Base-by-base conservation (phyloP, 495 filamentous ascomycete genomes). In the Xanthoparmelia taractica region DNA sequence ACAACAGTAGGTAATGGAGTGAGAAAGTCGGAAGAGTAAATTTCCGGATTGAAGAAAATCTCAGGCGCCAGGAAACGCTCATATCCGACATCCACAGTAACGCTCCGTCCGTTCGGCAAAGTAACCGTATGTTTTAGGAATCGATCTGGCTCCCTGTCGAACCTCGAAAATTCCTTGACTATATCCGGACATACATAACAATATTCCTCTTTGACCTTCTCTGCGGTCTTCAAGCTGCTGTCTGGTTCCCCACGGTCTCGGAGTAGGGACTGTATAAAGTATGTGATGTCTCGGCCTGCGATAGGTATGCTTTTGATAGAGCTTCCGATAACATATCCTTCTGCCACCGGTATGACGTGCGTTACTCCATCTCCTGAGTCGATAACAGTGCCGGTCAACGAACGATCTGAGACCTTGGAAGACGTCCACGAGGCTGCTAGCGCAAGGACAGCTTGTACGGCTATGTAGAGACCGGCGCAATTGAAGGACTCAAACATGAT, bases 401-500 rank as follows among this genome's bases (percentile, higher is more conserved):
- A 97, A 63, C 92, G 86, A 69, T 98, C 94, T 23, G 91, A 90
- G 18, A 97, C 93, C 82, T 97, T 98, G 31, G 91, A 93, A 47
- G 91, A 96, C 29, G 95, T 97, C 94, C 95, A 98, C 20, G 93
- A 97, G 10, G 94, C 94, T 38, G 94, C 94, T 40, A 98, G 85
- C 18, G 94, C 94, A 58, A 98, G 86, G 27, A 98, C 94, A 18
- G 94, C 94, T 77, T 98, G 94, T 13, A 98, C 94, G 48, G 95
- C 94, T 69, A 98, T 98, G 77, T 98, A 98, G 45, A 98, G 87
- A 75, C 94, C 94, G 61, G 94, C 92, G 77, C 94, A 97, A 75
- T 98, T 98, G 80, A 97, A 98, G 23, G 93, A 96, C 72, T 98
- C 94, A 78, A 98, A 98, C 88, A 98, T 96, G 76, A 98, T 97